These are phyloP conservation scores for Xylariomycetidae sp. DNA, from an alignment of 2,329 filamentous ascomycete species.

Conservation along the genomic window DNA sequence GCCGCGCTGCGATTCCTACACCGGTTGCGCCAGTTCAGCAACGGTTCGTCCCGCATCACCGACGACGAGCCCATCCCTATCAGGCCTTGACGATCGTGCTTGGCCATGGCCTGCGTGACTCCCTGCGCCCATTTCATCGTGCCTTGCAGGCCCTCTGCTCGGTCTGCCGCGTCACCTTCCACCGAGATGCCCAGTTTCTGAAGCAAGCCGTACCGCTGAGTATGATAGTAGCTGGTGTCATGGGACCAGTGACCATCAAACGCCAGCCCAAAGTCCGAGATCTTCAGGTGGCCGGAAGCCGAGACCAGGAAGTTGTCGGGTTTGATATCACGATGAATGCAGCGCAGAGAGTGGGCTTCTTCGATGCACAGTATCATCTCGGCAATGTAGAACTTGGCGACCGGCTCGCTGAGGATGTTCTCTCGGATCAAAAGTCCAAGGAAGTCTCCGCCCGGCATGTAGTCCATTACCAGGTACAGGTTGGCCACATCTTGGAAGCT, in stretches of 20 bases:
- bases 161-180: slow-evolving; percentile 67
- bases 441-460: slow-evolving; percentile 96
- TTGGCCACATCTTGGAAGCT: slow-evolving; percentile 84
- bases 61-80: slow-evolving; percentile 18
- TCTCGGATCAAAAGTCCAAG: slow-evolving; percentile 79
- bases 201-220: slow-evolving; percentile 72
- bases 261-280: slow-evolving; percentile 91
- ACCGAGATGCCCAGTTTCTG: slow-evolving; percentile 70
- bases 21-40: slow-evolving; percentile 65
- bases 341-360: slow-evolving; percentile 79
- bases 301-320: slow-evolving; percentile 95
- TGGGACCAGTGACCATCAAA: slow-evolving; percentile 96
- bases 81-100: slow-evolving; percentile 32
- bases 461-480: slow-evolving; percentile 95
- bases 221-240: slow-evolving; percentile 79
- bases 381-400: slow-evolving; percentile 81
- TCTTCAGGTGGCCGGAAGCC: slow-evolving; percentile 82
- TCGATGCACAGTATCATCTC: slow-evolving; percentile 96
- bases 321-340: slow-evolving; percentile 95
- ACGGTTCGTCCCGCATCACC: slow-evolving; percentile 33
- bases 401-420: slow-evolving; percentile 71
- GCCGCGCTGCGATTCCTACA: slow-evolving; percentile 67
- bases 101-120: slow-evolving; percentile 31
- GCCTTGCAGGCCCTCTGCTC: slow-evolving; percentile 28
- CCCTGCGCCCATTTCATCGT: slow-evolving; percentile 34